Evolutionary conservation across 208 protist genomes (phyloP), one percentile per base, ranked within the genome.

Genomic region (Jaenimonas drosophilae): DNA sequence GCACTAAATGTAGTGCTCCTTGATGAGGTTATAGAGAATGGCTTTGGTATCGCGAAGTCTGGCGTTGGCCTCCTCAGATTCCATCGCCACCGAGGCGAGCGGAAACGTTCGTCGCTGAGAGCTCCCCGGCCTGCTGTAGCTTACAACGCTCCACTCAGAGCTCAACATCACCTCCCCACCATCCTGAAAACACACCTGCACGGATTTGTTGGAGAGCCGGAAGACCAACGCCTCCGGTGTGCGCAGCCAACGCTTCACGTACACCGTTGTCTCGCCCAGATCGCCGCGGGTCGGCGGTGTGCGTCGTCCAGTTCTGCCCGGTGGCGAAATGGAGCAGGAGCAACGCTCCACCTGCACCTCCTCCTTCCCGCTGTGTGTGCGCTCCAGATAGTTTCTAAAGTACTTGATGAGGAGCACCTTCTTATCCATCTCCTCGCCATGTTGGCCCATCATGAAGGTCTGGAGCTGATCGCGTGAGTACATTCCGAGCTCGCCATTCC

Each of bases 381-480:
- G 80, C 36, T 64, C 31, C 7, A 88, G 61, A 57, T 84, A 92
- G 6, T 79, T 78, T 26, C 84, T 79, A 73, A 99, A 98, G 72
- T 98, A 96, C 66, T 96, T 93, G 26, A 98, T 88, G 7, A 99
- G 70, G 21, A 83, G 93, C 24, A 97, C 76, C 75, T 98, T 99
- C 84, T 98, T 99, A 3, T 78, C 64, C n/a, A 98, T 70, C 20
- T 70, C 65, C 5, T 73, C 55, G 14, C 94, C 91, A 54, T 77
- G 76, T 6, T 52, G 49, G 19, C 66, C 52, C 60, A 96, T 77
- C 29, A 59, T 51, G 70, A 87, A 92, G 12, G 59, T 46, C 66
- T 88, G 50, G 12, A 59, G 75, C 54, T 91, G 66, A 45, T 95
- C 89, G 33, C 63, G 49, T n/a, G 81, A 71, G 36, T 78, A 76